phyloP scores from a whole-genome alignment of 768 basidiomycete species.

The Phaeotremella fagi region DNA sequence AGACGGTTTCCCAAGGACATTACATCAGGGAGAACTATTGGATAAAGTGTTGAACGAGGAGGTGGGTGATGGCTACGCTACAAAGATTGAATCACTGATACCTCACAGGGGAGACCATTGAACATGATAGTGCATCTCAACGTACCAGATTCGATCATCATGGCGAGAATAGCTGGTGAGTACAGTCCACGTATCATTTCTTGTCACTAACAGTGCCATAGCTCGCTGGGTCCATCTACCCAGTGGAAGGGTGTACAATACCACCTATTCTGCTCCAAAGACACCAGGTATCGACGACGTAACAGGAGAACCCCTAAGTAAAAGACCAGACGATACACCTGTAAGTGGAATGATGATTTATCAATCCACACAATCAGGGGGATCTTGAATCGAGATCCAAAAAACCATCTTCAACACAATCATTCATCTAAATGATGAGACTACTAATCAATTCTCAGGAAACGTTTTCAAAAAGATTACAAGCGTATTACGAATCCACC shows the following conservation, averaged over 20 bases:
- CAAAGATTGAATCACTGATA: background rate
- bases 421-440: too few species aligned
- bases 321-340: slow-evolving; percentile 49
- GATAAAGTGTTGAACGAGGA: slow-evolving; percentile 43
- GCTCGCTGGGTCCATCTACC: slow-evolving; percentile 50
- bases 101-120: slow-evolving; percentile 40
- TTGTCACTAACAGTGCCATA: slow-evolving; percentile 1
- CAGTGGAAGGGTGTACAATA: slow-evolving; percentile 48
- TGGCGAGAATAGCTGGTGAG: slow-evolving; percentile 47
- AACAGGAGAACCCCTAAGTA: slow-evolving; percentile 47
- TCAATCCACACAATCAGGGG: too few species aligned
- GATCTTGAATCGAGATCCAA: too few species aligned
- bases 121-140: slow-evolving; percentile 50
- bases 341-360: slow-evolving; percentile 30
- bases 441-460: slow-evolving; percentile 27
- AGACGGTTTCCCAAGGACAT: slow-evolving; percentile 49
- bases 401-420: too few species aligned
- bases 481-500: slow-evolving; percentile 47
- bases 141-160: slow-evolving; percentile 47
- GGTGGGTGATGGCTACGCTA: slow-evolving; percentile 8
- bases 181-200: slow-evolving; percentile 1
- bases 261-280: slow-evolving; percentile 46
- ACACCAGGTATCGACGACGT: slow-evolving; percentile 46
- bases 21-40: slow-evolving; percentile 46
- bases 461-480: slow-evolving; percentile 45